Evolutionary conservation across 352 stramenopile species (phyloP), one percentile per base, ranked within the genome.

Genomic region (Globisporangium irregulare): DNA sequence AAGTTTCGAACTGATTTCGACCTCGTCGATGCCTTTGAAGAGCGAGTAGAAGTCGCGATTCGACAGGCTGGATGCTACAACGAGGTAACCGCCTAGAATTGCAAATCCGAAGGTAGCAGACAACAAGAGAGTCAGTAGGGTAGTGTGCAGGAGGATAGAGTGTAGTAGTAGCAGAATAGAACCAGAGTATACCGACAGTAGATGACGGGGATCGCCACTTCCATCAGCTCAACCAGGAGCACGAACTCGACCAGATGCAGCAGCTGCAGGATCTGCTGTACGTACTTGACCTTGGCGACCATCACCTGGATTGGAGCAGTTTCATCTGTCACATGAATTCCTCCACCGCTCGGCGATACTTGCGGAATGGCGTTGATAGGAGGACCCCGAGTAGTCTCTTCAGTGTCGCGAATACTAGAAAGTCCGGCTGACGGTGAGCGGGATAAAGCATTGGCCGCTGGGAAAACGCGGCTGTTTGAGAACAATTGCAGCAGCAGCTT

Each of bases 181-280:
- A 62, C 29, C 62, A 75, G 66, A 70, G 56, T 73, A 25, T 72
- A 25, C 48, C 48, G 20, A 54, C 48, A 25, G n/a, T 54, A 73
- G 10, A 75, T 53, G 0, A 69, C 25, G 3, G 62, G 68, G 32
- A 78, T 59, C 3, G 73, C 32, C 34, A 71, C 69, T 41, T 78
- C 72, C 2, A 60, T 65, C 59, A 75, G 53, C 63, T 78, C 62
- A 38, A 72, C 48, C 1, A 75, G 48, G 41, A 78, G 62, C 6
- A 78, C 6, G 43, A 75, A 78, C 50, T 78, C 72, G 0, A 36
- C 53, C 22, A 74, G 48, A 24, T 75, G 69, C 18, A 78, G 62
- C 5, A 78, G 24, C 22, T 70, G 43, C 9, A 78, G 41, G 22
- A 54, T 66, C 15, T 64, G 67, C 24, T 59, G 65, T 6, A 75